Evolutionary conservation across 2,329 filamentous ascomycete genomes (phyloP).

Genomic region (Verticillium isaacii): DNA sequence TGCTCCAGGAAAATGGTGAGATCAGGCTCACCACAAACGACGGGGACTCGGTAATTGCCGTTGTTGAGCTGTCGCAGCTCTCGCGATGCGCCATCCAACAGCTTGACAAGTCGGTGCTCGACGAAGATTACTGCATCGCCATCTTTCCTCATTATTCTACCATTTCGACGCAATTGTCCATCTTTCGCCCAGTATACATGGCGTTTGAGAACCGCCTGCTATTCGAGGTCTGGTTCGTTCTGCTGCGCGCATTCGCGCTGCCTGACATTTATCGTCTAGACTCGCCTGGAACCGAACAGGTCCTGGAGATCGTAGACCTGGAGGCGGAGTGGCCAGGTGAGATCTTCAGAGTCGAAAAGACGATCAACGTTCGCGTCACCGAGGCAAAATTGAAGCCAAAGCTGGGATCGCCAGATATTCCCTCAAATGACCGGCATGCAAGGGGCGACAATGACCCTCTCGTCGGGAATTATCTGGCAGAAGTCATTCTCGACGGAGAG

Average conservation of each 20-base stretch:
- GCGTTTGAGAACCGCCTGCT: conserved; percentile 80
- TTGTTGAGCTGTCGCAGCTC: conserved; percentile 83
- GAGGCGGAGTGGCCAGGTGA: conserved; percentile 38
- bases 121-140: conserved; percentile 89
- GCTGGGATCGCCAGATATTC: conserved; percentile 15
- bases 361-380: conserved; percentile 51
- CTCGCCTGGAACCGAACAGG: conserved; percentile 33
- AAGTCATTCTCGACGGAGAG: conserved; percentile 76
- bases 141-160: conserved; percentile 92
- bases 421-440: conserved; percentile 21
- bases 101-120: conserved; percentile 82
- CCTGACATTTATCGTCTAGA: conserved; percentile 79
- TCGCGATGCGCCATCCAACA: conserved; percentile 88
- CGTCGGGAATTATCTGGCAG: conserved; percentile 69
- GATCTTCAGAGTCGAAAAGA: conserved; percentile 59
- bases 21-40: conserved; percentile 87
- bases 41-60: conserved; percentile 72
- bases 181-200: conserved; percentile 84
- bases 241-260: conserved; percentile 85
- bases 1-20: conserved; percentile 89
- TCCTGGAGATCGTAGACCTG: conserved; percentile 31
- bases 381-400: conserved; percentile 55
- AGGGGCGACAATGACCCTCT: conserved; percentile 38
- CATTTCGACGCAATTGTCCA: conserved; percentile 65
- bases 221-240: conserved; percentile 97